Base-by-base conservation (phyloP, 345 rosid species). In the Dipteronia dyeriana region DNA sequence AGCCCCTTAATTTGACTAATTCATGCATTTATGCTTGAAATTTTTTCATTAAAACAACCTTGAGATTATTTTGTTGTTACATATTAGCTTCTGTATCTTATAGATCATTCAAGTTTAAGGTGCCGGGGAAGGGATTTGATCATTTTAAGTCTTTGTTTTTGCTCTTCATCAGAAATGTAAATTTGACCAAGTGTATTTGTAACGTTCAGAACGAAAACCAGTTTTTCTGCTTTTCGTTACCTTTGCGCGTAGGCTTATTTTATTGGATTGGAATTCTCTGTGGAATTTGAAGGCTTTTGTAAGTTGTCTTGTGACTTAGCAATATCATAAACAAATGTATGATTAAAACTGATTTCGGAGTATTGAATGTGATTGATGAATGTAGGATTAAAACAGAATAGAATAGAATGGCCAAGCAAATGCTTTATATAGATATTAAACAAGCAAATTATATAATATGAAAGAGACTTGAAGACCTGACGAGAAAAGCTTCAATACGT, bases 1-100 rank as follows among this genome's bases (percentile, higher is more conserved):
- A 84, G 85, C 86, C 81, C 57, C 86, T 80, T 70, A 86, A 82
- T 74, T 77, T 90, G 81, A 85, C 89, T 5, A 25, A 80, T 75
- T 79, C 90, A 13, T 91, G 98, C 79, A 64, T 75, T 63, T 87
- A 86, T 72, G 74, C 78, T 26, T 88, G 82, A 89, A 7, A 51
- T 5, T 45, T 10, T 45, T 45, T 41, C 45, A 7, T 9, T 2
- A 49, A 49, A 49, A 12, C 38, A 34, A 34, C 38, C 6, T 0
- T 34, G 38, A 34, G 38, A 34, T 34, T 49, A 31, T 29, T 54
- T 54, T 8, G 49, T 47, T 22, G 71, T 54, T 54, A 17, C 3
- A 41, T 10, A 53, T 73, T 41, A 6, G 54, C 56, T 73, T 45
- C 2, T 20, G 62, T n/a, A 25, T 5, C 2, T 29, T n/a, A 41